Evolutionary conservation across 2,329 filamentous ascomycete species (phyloP).

Genomic region (Cytospora piceae): DNA sequence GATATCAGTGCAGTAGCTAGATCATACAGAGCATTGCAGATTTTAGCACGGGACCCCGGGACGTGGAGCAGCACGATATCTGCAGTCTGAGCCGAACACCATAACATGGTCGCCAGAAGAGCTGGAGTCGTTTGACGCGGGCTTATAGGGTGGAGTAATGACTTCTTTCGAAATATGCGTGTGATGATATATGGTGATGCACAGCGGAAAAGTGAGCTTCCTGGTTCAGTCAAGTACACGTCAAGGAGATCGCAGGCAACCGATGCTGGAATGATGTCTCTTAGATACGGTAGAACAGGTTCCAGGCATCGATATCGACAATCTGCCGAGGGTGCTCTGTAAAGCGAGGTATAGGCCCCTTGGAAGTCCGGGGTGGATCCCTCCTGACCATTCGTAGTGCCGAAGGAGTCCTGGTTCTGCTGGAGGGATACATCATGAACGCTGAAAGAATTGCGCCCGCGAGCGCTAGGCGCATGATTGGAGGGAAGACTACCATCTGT

Average conservation of each 20-base stretch:
- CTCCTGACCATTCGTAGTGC: slow-evolving; percentile 32
- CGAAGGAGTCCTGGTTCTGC: slow-evolving; percentile 30
- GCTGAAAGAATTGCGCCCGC: slow-evolving; percentile 21
- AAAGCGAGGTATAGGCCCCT: slow-evolving; percentile 32
- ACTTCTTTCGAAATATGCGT: slow-evolving; percentile 49
- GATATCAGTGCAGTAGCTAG: slow-evolving; percentile 42
- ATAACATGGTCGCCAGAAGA: slow-evolving; percentile 51
- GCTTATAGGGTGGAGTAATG: slow-evolving; percentile 45
- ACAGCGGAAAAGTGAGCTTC: slow-evolving; percentile 47
- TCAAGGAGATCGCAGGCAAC: slow-evolving; percentile 53
- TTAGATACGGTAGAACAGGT: slow-evolving; percentile 45
- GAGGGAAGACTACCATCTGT: slow-evolving; percentile 27
- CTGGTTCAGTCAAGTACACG: slow-evolving; percentile 51
- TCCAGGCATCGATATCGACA: slow-evolving; percentile 47
- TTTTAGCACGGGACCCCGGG: slow-evolving; percentile 45
- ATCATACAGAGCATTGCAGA: slow-evolving; percentile 44
- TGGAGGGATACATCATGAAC: slow-evolving; percentile 1
- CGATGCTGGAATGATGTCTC: slow-evolving; percentile 44
- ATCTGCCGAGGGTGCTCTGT: slow-evolving; percentile 37
- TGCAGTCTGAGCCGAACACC: slow-evolving; percentile 52
- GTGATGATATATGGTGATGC: slow-evolving; percentile 54
- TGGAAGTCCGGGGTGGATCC: slow-evolving; percentile 30
- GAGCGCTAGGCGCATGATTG: not conserved
- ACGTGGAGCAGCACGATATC: slow-evolving; percentile 48
- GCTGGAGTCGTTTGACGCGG: slow-evolving; percentile 49